Percentiles rank a stretch among this genome's conserved stretches.
Evolutionary conservation across 176 grass and related monocot genomes (phyloP).

Genomic region (sorghum (Sorghum bicolor)): Sorghum_bicolor_NCBIv3 NC_012879.2:58407501-58408000

Average conservation of each 20-base stretch:
- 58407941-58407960: constrained; percentile 22
- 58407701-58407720: neutral
- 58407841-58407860: constrained; percentile 1
- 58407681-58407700: constrained; percentile 1
- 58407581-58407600: constrained; percentile 67
- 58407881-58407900: neutral
- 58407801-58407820: neutral
- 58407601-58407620: constrained; percentile 79
- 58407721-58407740: too few species aligned
- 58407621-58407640: constrained; percentile 43
- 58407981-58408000: neutral
- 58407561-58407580: constrained; percentile 73
- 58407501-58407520: constrained; percentile 50
- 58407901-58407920: neutral
- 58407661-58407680: neutral
- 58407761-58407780: constrained; percentile 16
- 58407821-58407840: neutral
- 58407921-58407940: neutral
- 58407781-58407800: neutral
- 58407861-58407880: constrained; percentile 36
- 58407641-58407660: neutral
- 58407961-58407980: neutral
- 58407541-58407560: constrained; percentile 51
- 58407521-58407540: constrained; percentile 48
- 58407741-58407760: neutral